Conservation (phyloP, 495 filamentous ascomycete genomes). For the Penicillium odoratum region DNA sequence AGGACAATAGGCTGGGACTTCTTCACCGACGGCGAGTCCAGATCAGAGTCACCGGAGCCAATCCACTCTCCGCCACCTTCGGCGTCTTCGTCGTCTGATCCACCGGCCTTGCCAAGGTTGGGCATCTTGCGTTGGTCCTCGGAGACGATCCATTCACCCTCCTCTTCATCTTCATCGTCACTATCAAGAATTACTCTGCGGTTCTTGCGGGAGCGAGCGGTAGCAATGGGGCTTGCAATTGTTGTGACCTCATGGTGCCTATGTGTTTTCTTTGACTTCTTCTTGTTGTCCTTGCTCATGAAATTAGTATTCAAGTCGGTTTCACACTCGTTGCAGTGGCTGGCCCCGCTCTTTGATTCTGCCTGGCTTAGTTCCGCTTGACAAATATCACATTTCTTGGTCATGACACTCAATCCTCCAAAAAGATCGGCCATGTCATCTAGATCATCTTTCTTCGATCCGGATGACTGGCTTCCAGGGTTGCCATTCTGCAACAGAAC, state of each 20-base stretch:
- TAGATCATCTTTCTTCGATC: slow-evolving; percentile 57
- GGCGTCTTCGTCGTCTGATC: slow-evolving; percentile 78
- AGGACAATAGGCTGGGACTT: slow-evolving; percentile 20
- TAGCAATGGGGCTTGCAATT: slow-evolving; percentile 23
- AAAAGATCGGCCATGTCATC: slow-evolving; percentile 86
- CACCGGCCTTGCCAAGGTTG: slow-evolving; percentile 74
- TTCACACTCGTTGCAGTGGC: slow-evolving; percentile 73
- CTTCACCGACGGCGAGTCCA: slow-evolving; percentile 36
- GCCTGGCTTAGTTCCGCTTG: slow-evolving; percentile 63
- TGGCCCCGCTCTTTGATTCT: slow-evolving; percentile 56
- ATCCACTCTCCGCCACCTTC: slow-evolving; percentile 84
- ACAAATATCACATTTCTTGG: slow-evolving; percentile 88
- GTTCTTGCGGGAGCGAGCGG: slow-evolving; percentile 49
- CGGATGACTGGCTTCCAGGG: slow-evolving; percentile 46
- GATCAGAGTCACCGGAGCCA: slow-evolving; percentile 60
- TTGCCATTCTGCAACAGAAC: slow-evolving; percentile 64
- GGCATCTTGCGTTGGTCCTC: slow-evolving; percentile 56
- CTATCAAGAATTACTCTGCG: slow-evolving; percentile 59
- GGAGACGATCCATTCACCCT: slow-evolving; percentile 74
- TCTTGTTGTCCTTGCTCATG: slow-evolving; percentile 39
- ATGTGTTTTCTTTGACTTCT: slow-evolving; percentile 41
- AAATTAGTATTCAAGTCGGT: slow-evolving; percentile 57
- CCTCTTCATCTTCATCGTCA: slow-evolving; percentile 68
- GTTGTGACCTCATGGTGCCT: slow-evolving; percentile 35
- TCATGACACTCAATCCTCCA: slow-evolving; percentile 75